Evolutionary conservation across 495 filamentous ascomycete species (phyloP), one percentile per base, ranked within the genome.

Genomic region (Penicillium roqueforti): DNA sequence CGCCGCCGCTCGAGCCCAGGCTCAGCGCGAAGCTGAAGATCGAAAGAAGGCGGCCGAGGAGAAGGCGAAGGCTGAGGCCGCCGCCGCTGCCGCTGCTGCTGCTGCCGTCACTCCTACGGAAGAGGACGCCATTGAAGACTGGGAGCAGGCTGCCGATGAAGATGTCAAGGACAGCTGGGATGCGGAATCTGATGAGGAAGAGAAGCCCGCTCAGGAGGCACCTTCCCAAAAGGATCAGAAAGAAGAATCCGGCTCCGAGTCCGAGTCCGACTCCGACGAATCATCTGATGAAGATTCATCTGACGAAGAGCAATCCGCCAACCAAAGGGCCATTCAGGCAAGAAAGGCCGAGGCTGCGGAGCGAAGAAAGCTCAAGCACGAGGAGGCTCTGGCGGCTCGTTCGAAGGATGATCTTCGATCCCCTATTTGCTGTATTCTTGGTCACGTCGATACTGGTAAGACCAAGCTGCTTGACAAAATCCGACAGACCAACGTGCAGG

Each of bases 391-490:
- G 67, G 91, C 91, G 34, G 93, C 92, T 52, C 82, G 92, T 48
- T 97, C 92, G 0, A 90, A 88, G 74, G 89, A 97, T 64, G 83
- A 99, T 69, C 86, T 99, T 25, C 88, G 95, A 31, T 97, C 92
- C 46, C 93, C 93, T 32, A 99, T 99, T 70, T 99, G 95, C 77
- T 97, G 92, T 86, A 97, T 99, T 81, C 82, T 99, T 44, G 95
- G 95, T 55, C 95, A 99, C 80, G 95, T 99, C 80, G 95, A 99
- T 84, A 99, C 95, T 36, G 95, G 95, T 64, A 99, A 99, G 79
- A 99, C 95, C 18, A 99, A 99, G 76, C 76, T 99, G 53, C 79
- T 99, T 48, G 95, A 99, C 78, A 97, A 97, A 78, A 92, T 99
- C 66, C 88, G 95, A 56, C 92, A 96, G 73, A 99, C 95, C 46